Evolutionary conservation across 768 basidiomycete species (phyloP).

Genomic region (Lepiota brunneoincarnata): DNA sequence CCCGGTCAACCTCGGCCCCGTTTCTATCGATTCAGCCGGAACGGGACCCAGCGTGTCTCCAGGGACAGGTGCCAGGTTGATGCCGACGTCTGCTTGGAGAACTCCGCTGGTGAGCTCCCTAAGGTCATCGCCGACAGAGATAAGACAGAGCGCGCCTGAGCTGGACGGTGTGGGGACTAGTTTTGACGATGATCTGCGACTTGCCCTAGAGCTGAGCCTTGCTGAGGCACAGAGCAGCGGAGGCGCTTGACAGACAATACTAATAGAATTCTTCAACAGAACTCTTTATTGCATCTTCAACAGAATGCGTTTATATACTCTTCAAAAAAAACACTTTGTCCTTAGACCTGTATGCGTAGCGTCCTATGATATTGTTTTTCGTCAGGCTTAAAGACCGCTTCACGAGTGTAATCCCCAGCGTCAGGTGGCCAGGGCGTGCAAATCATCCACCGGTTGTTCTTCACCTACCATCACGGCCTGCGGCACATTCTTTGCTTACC

Average conservation of each 20-base stretch:
- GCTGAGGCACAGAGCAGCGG: slow-evolving; percentile 55
- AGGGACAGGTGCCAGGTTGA: slow-evolving; percentile 12
- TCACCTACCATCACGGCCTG: no score
- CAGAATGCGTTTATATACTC: slow-evolving; percentile 1
- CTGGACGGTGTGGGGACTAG: slow-evolving; percentile 24
- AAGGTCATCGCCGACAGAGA: slow-evolving; percentile 9
- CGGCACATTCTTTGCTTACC: no score
- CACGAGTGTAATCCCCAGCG: no score
- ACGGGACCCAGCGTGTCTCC: slow-evolving; percentile 12
- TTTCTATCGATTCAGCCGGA: slow-evolving; percentile 14
- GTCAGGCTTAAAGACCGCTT: no score
- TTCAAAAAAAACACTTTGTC: no score
- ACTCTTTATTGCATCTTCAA: not conserved
- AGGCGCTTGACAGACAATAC: slow-evolving; percentile 11
- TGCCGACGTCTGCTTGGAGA: slow-evolving; percentile 35
- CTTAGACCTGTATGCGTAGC: not conserved
- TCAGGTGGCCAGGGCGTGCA: no score
- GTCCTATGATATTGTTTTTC: not conserved
- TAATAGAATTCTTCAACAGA: not conserved
- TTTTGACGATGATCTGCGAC: slow-evolving; percentile 62
- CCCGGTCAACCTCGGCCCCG: slow-evolving; percentile 27
- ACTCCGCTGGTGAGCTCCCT: slow-evolving; percentile 29
- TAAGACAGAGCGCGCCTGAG: not conserved
- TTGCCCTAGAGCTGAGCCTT: slow-evolving; percentile 69
- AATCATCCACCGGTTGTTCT: no score